Evolutionary conservation across 129 eudicot species (phyloP), one percentile per base, ranked within the genome.

Genomic region (Smallanthus sonchifolius): DNA sequence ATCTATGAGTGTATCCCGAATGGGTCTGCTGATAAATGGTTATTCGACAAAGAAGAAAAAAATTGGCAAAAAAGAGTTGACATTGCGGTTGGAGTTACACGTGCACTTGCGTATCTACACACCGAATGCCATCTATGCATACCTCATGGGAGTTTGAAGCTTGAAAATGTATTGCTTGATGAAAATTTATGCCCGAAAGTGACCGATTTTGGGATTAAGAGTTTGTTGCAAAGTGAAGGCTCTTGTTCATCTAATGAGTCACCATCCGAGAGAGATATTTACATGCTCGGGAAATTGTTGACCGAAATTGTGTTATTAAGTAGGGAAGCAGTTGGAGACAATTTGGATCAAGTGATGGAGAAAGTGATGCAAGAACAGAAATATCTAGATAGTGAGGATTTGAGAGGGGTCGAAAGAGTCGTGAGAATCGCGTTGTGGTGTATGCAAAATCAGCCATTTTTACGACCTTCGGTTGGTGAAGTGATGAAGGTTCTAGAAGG

Each of bases 401-500:
- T 75, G 32, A 70, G 70, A 60, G 89, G 85, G 13, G 82, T 86
- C 11, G 91, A 88, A 76, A 80, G 92, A 81, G 84, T 86, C 8
- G 86, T 76, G 40, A 84, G 85, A 61, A 91, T 91, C 54, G 87
- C 90, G 5, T 76, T 91, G 60, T 91, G 97, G 97, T 91, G 97
- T 80, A 85, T 84, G 97, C 97, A 91, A 67, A 76, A 56, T 69
- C 91, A 88, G 52, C 86, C 91, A 9, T 86, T 86, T 78, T 73
- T 84, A 74, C 82, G 97, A 70, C 95, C 97, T 56, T 86, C 95
- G 2, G 87, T 86, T 14, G 89, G 92, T 19, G 97, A 91, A 82
- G 95, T 91, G 39, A 83, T 85, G 42, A 90, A 87, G 82, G 93
- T 90, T 19, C 75, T 91, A 32, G 95, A 91, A 80, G 97, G 97